Conservation (phyloP, 2,329 filamentous ascomycete species). For the Fusarium duplospermum region DNA sequence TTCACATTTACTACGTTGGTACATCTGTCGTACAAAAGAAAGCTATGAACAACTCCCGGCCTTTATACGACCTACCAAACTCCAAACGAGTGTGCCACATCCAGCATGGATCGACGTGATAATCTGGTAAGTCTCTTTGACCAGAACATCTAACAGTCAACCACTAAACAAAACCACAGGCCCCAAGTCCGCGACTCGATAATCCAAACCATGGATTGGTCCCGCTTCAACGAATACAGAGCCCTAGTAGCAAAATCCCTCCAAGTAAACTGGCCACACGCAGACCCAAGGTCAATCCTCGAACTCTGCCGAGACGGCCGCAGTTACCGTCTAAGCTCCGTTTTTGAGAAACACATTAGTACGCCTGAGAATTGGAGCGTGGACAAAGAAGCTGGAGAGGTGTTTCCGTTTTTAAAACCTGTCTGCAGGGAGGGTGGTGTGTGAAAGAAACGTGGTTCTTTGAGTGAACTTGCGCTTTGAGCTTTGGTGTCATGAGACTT, state of each 20-base stretch:
- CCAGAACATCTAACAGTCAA: background rate
- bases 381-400: slow-evolving; percentile 7
- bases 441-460: background rate
- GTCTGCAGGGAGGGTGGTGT: slow-evolving; percentile 9
- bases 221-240: slow-evolving; percentile 20
- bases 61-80: slow-evolving; percentile 37
- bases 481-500: background rate
- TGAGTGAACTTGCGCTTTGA: background rate
- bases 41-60: slow-evolving; percentile 40
- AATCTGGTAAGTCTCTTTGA: slow-evolving; percentile 14
- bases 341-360: slow-evolving; percentile 20
- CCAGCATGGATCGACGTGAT: slow-evolving; percentile 43
- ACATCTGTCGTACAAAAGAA: slow-evolving; percentile 38
- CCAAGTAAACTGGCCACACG: slow-evolving; percentile 19
- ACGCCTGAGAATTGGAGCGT: slow-evolving; percentile 19
- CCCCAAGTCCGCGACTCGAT: slow-evolving; percentile 33
- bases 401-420: slow-evolving; percentile 22
- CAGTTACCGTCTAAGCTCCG: slow-evolving; percentile 4
- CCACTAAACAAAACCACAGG: background rate
- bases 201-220: slow-evolving; percentile 34
- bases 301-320: background rate
- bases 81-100: slow-evolving; percentile 41
- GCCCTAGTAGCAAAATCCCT: slow-evolving; percentile 6
- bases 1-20: slow-evolving; percentile 29
- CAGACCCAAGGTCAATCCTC: background rate